Conservation (phyloP, 345 rosid genomes). For the Psidium guajava region DNA sequence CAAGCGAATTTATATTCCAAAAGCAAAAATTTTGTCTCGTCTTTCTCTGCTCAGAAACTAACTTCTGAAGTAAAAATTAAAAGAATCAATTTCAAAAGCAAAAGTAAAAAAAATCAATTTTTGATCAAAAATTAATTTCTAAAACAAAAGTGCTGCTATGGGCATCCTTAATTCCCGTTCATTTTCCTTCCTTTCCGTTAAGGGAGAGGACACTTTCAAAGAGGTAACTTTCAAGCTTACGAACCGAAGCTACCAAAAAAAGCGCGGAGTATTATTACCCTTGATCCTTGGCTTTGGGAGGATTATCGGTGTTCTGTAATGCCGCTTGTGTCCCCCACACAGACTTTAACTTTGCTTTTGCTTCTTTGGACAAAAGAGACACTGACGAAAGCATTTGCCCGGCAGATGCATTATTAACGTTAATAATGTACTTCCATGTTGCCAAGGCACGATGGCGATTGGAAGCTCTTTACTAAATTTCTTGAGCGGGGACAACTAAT, state of each 20-base stretch:
- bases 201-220: background rate
- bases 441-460: background rate
- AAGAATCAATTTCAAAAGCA: no score
- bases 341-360: background rate
- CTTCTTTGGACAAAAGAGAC: background rate
- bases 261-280: background rate
- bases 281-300: background rate
- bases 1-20: no score
- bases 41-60: no score
- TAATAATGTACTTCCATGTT: background rate
- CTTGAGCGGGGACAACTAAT: background rate
- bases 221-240: background rate
- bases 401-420: background rate
- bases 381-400: background rate
- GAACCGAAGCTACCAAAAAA: background rate
- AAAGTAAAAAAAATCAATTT: no score
- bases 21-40: no score
- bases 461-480: background rate
- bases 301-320: background rate
- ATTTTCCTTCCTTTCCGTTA: background rate
- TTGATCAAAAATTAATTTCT: no score
- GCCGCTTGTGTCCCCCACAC: background rate
- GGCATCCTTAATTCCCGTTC: background rate
- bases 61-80: no score
- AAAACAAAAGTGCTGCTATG: no score